phyloP scores from a whole-genome alignment of 257 asterid species.

The Anisodus acutangulus region DNA sequence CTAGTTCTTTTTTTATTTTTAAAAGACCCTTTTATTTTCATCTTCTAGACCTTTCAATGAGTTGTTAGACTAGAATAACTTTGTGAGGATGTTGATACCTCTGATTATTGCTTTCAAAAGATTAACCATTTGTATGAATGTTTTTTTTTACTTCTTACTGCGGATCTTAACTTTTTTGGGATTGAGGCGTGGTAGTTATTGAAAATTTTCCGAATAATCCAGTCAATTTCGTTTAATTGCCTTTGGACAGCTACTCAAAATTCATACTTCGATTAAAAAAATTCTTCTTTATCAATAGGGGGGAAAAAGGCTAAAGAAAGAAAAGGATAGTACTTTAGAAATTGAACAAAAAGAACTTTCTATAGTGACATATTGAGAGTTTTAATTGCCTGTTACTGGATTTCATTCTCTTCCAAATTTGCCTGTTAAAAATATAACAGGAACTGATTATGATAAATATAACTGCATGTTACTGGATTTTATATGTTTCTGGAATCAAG shows the following conservation, averaged over 20 bases:
- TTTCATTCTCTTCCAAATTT: not conserved
- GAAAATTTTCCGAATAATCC: not conserved
- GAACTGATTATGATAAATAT: no score
- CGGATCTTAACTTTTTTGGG: no score
- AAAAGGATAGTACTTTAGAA: not conserved
- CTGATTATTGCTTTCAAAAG: not conserved
- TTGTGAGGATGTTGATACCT: not conserved
- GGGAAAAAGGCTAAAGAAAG: not conserved
- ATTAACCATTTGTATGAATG: not conserved
- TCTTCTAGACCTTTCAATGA: not conserved
- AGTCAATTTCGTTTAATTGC: not conserved
- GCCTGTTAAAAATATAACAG: not conserved
- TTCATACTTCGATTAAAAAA: not conserved
- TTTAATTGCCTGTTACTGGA: not conserved
- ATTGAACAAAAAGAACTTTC: not conserved
- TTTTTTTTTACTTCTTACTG: not conserved
- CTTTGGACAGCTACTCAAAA: not conserved
- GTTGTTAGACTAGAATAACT: not conserved
- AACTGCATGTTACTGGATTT: no score
- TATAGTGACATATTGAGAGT: slow-evolving; percentile 17
- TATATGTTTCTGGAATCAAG: no score
- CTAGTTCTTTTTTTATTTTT: no score
- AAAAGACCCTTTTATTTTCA: not conserved
- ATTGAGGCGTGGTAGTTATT: not conserved
- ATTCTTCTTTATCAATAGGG: not conserved